Evolutionary conservation across 129 eudicot genomes (phyloP), one percentile per base, ranked within the genome.

Genomic region (Centaurea solstitialis): DNA sequence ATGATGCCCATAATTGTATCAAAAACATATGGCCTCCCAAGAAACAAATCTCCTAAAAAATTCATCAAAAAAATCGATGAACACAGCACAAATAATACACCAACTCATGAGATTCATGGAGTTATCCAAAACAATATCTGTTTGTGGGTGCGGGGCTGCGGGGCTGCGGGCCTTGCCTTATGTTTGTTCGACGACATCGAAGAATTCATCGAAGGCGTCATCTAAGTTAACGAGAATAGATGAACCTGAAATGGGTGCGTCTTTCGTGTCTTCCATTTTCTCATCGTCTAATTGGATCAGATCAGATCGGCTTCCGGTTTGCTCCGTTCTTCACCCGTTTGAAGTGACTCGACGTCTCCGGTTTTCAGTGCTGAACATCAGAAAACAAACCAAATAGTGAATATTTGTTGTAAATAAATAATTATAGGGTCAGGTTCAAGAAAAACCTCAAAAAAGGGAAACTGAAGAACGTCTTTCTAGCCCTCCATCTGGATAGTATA

Each of bases 191-290:
- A 88, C 87, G 45, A 92, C 83, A 41, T 94, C 98, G 62, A 85
- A 94, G 76, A 94, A 94, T 87, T 94, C 98, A 66, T 94, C 98
- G 7, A 84, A 22, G 1, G 87, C 85, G 85, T 92, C 94, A 23
- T 92, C 81, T 45, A 94, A 67, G 50, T 88, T 93, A 72, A 73
- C 50, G 37, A 94, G 92, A 82, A 91, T 91, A 40, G 98, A 87
- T 72, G 79, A 74, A 30, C 84, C 87, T 5, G 98, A 86, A 68
- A 78, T 70, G 23, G 74, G 73, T 26, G 75, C 85, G 30, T 84
- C 87, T n/a, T 75, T 80, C 6, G 45, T 73, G 17, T 68, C 47
- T 73, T 67, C 82, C 70, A 71, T 50, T 76, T 82, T 77, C 26
- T 41, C 68, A n/a, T 76, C 82, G 37, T 82, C 74, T 20, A 61